A percentile compares a stretch with the other conserved stretches of the same genome.
These are phyloP conservation scores for Nannochloris sp. DNA, from an alignment of 139 green algal genomes.

Conservation along the genomic window DNA sequence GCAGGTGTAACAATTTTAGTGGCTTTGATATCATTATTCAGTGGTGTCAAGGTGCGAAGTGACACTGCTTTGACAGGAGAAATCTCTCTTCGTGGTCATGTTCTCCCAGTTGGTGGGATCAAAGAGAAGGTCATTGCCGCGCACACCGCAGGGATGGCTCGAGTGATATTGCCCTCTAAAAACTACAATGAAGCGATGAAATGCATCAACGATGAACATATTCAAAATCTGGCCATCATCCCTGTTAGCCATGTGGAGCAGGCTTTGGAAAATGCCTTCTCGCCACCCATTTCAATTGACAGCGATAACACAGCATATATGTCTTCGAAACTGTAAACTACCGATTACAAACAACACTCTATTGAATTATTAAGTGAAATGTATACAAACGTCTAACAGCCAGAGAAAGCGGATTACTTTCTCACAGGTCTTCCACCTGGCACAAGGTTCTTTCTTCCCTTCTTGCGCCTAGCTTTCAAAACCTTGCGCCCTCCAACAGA, in stretches of 20 bases:
- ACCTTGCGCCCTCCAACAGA: constrained; percentile 52
- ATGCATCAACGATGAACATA: constrained; percentile 27
- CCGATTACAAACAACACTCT: neutral
- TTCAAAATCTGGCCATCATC: constrained; percentile 24
- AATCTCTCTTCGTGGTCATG: constrained; percentile 83
- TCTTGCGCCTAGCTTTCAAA: constrained; percentile 46
- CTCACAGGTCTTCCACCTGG: constrained; percentile 32
- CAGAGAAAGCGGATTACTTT: constrained; percentile 5
- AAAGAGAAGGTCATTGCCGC: constrained; percentile 92
- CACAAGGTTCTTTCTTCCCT: constrained; percentile 53
- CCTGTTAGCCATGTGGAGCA: constrained; percentile 27
- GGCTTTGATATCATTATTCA: constrained; percentile 80
- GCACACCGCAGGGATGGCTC: constrained; percentile 35
- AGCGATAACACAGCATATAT: neutral
- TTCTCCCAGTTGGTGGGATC: constrained; percentile 87
- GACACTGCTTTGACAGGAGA: constrained; percentile 76
- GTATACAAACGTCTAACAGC: neutral
- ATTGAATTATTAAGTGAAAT: neutral
- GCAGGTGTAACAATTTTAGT: constrained; percentile 85
- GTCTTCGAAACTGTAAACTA: neutral
- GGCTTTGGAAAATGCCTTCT: constrained; percentile 44
- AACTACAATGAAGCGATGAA: constrained; percentile 75
- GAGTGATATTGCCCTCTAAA: constrained; percentile 74
- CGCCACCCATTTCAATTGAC: constrained; percentile 37
- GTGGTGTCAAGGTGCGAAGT: constrained; percentile 32